Conservation (phyloP, 768 basidiomycete species). For the Infundibulicybe gibba region DNA sequence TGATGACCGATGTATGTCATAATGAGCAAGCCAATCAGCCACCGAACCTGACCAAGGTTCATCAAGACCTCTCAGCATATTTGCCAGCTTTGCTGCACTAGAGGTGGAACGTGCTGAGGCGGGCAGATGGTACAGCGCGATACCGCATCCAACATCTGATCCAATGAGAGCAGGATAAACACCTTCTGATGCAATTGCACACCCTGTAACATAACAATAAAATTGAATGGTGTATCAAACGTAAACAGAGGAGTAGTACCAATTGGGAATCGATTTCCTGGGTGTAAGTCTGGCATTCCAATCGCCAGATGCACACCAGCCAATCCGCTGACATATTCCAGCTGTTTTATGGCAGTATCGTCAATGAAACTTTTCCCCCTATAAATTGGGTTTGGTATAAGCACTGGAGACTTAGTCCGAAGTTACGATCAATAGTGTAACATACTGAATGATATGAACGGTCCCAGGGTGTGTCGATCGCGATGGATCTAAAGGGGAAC, state of each 20-base stretch:
- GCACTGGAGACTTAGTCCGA: neutral
- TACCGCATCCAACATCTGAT: slow-evolving; percentile 35
- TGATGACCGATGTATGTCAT: slow-evolving; percentile 24
- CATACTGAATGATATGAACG: slow-evolving; percentile 22
- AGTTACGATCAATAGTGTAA: too few species aligned
- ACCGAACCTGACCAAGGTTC: slow-evolving; percentile 32
- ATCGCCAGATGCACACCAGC: slow-evolving; percentile 24
- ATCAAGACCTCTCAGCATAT: slow-evolving; percentile 26
- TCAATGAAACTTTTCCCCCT: slow-evolving; percentile 26
- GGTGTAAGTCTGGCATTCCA: slow-evolving; percentile 38
- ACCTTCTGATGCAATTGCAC: slow-evolving; percentile 28
- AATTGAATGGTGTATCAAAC: neutral
- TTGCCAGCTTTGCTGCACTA: slow-evolving; percentile 25
- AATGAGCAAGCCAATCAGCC: slow-evolving; percentile 26
- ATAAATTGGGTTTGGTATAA: neutral
- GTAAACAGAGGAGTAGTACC: slow-evolving; percentile 5
- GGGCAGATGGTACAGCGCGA: slow-evolving; percentile 28
- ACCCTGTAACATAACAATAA: slow-evolving; percentile 15
- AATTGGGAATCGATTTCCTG: slow-evolving; percentile 30
- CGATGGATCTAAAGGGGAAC: slow-evolving; percentile 16
- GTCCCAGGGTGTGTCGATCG: slow-evolving; percentile 11
- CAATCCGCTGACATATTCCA: slow-evolving; percentile 21
- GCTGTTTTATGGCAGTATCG: slow-evolving; percentile 26
- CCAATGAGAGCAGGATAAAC: slow-evolving; percentile 36
- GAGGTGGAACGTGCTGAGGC: slow-evolving; percentile 16